Base-by-base conservation (phyloP, 2,329 filamentous ascomycete genomes). In the Pleurostoma richardsiae region DNA sequence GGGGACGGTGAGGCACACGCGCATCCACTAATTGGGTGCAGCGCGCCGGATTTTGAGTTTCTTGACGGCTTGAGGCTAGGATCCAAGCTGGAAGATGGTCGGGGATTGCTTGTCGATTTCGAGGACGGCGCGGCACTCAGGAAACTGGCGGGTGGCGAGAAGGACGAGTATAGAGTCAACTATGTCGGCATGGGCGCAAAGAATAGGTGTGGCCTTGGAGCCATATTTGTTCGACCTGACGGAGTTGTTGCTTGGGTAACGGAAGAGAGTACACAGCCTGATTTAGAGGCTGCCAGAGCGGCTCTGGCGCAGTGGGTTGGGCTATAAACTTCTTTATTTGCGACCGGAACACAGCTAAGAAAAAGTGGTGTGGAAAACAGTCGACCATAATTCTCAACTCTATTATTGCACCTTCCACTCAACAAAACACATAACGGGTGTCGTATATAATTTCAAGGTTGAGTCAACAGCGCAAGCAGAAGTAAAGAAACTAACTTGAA, bases 81-180 rank as follows among this genome's bases (percentile, higher is more conserved):
- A 2, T 39, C 55, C 6, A 59, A 59, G 50, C 43, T 69, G 46
- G 54, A 53, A 26, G 31, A 44, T 2, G 66, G 58, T 1, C 47
- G 48, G 10, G 63, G 58, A 2, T 39, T 67, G 48, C 40, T 65
- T 3, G 39, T 65, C 4, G 56, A 62, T 27, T 58, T 64, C 38
- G 49, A 49, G 6, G 42, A 46, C 36, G 33, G 2, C 8, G 33
- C 2, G 2, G 33, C 8, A 2, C 33, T 36, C 8, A 36, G n/a
- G n/a, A 2, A 36, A n/a, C n/a, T 36, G 33, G n/a, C n/a, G 8
- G 31, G 7, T n/a, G 31, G 31, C 7, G 7, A 36, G 7, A n/a
- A 36, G 31, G n/a, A 36, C n/a, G 31, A 36, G 31, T 36, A 7
- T 36, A 7, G 31, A n/a, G n/a, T 36, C n/a, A n/a, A 36, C n/a